Conservation (phyloP, 306 rosid genomes). For the Dalbergia cultrata region DNA sequence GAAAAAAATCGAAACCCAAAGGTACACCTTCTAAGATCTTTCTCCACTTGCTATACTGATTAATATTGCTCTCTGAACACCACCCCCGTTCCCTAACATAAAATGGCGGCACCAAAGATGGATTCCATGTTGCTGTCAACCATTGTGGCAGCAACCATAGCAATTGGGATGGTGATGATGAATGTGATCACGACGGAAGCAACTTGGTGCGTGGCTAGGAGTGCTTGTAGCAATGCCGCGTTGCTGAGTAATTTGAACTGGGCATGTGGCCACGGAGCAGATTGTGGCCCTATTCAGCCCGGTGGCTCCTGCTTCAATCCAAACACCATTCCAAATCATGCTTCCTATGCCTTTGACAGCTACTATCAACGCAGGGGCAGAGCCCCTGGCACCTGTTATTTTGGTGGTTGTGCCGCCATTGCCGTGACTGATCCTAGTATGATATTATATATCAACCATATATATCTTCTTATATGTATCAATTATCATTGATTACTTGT, state of each 20-base stretch:
- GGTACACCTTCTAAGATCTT: too few species aligned
- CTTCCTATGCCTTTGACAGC: conserved; percentile 84
- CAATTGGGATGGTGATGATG: neutral
- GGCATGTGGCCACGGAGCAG: conserved; percentile 73
- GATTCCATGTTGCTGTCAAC: neutral
- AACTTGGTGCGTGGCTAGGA: conserved; percentile 76
- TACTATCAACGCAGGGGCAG: conserved; percentile 58
- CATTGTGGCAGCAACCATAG: neutral
- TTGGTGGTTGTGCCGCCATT: conserved; percentile 68
- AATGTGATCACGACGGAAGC: conserved; percentile 31
- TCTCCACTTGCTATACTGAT: too few species aligned
- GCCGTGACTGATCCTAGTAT: conserved; percentile 76
- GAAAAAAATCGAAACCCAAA: too few species aligned
- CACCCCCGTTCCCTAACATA: too few species aligned
- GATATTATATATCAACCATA: neutral
- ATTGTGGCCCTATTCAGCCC: conserved; percentile 60
- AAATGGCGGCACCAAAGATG: conserved; percentile 53
- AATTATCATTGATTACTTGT: neutral
- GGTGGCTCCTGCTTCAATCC: conserved; percentile 72
- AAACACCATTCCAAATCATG: conserved; percentile 76
- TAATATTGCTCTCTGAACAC: too few species aligned
- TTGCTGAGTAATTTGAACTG: conserved; percentile 65
- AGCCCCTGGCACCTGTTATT: conserved; percentile 71
- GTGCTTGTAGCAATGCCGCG: conserved; percentile 50
- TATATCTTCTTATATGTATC: too few species aligned